Conservation (phyloP, 23 red algal species). For the Cyanidioschyzon merolae region DNA sequence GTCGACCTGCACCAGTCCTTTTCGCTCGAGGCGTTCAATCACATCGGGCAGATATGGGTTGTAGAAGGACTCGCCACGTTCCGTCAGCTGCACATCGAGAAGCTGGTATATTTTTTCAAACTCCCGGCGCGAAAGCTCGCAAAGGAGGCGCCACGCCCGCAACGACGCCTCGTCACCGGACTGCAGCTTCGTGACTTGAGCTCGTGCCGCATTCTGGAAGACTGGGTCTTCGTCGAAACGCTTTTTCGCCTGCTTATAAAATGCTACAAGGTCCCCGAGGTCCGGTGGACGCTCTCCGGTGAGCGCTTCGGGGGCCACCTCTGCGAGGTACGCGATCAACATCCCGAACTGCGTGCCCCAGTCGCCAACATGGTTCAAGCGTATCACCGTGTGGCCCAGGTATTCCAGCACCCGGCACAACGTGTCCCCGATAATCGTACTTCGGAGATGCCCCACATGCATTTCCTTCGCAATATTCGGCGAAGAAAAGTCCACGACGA, state of each 20-base stretch:
- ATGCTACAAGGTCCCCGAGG: slow-evolving; percentile 90
- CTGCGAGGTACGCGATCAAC: slow-evolving; percentile 76
- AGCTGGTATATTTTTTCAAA: slow-evolving; percentile 91
- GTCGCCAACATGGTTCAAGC: slow-evolving; percentile 95
- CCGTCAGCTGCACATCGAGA: slow-evolving; percentile 55
- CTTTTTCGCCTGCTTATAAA: slow-evolving; percentile 79
- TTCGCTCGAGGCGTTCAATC: slow-evolving; percentile 34
- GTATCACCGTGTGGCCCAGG: slow-evolving; percentile 75
- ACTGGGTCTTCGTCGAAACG: slow-evolving; percentile 80
- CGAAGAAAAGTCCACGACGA: slow-evolving; percentile 92
- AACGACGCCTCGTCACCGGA: slow-evolving; percentile 59
- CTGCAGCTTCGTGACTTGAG: slow-evolving; percentile 80
- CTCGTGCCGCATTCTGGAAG: slow-evolving; percentile 65
- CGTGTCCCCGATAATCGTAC: slow-evolving; percentile 96
- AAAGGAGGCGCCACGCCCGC: slow-evolving; percentile 75
- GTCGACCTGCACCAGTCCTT: slow-evolving; percentile 54
- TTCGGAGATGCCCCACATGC: slow-evolving; percentile 96
- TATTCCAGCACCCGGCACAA: slow-evolving; percentile 84
- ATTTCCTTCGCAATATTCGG: slow-evolving; percentile 99
- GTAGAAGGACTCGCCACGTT: slow-evolving; percentile 95
- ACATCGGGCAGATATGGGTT: slow-evolving; percentile 69
- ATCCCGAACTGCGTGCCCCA: slow-evolving; percentile 99
- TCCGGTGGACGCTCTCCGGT: slow-evolving; percentile 16
- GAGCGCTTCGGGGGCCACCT: slow-evolving; percentile 46
- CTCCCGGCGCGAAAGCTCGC: slow-evolving; percentile 69